Evolutionary conservation across 2,329 filamentous ascomycete species (phyloP), one percentile per base, ranked within the genome.

Genomic region (Colletotrichum magnum): DNA sequence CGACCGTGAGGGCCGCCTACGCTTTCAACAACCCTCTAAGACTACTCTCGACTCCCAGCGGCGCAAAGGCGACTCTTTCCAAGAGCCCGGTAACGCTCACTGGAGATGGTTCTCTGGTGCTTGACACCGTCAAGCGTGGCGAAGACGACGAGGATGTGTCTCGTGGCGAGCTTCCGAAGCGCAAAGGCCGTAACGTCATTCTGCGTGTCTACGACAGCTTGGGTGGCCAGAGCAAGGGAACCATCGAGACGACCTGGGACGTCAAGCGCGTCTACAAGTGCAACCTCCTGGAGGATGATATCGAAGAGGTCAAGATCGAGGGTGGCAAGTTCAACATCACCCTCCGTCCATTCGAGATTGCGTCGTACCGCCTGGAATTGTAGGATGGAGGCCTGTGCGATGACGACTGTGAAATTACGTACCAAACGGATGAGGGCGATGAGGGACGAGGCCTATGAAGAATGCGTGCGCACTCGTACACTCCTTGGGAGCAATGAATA

Each of bases 41-140:
- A 60, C 78, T 92, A 12, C 81, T 89, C 56, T 79, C 82, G 45
- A 81, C 76, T 75, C 80, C 9, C 54, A 74, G n/a, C 61, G 66
- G 12, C 72, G 73, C n/a, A 69, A 45, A 68, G 16, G 58, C 57
- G 16, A 83, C 75, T 72, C 67, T 78, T 21, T 68, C 80, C 54
- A 64, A 62, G 50, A 70, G 56, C 66, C 88, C 92, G 0, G 88
- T 98, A 76, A 87, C 87, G 70, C 81, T 98, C n/a, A 84, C 85
- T 1, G 91, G 92, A 53, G 85, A 87, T 52, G 78, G 85, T 10
- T 91, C 92, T 3, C 83, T 99, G 21, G 85, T 99, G 4, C 84
- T 99, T 0, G 96, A 99, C 78, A 92, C 91, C 1, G 87, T 99
- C 79, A 99, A 99, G 87, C 92, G 96, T 66, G 96, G 94, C n/a